phyloP scores from a whole-genome alignment of 768 basidiomycete genomes.

The Suillus ampliporus region DNA sequence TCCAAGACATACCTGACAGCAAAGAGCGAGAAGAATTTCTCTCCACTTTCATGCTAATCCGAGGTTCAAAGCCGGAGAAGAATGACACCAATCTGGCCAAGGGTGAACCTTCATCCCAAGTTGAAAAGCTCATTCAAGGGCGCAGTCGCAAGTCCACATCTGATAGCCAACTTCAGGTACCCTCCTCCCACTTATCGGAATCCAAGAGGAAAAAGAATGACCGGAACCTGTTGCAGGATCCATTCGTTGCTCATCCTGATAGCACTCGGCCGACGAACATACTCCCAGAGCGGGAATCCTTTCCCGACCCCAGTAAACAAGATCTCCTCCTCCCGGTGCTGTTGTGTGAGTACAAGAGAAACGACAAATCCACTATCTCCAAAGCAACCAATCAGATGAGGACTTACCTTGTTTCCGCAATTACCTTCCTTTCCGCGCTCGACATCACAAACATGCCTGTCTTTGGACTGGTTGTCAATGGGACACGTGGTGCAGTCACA shows the following conservation, averaged over 20 bases:
- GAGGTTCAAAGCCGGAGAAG: background rate
- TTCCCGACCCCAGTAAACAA: too few species aligned
- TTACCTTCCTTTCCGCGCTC: background rate
- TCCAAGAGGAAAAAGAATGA: too few species aligned
- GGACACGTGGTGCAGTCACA: background rate
- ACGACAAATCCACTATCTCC: background rate
- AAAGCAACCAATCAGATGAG: background rate
- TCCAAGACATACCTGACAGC: background rate
- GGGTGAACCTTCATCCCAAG: background rate
- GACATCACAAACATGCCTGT: slow-evolving; percentile 6
- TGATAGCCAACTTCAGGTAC: background rate
- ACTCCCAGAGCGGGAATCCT: too few species aligned
- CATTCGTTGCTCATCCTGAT: background rate
- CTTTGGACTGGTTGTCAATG: slow-evolving; percentile 6
- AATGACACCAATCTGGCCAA: background rate
- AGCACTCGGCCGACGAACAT: background rate
- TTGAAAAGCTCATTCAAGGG: background rate
- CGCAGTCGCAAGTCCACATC: background rate
- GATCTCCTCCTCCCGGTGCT: background rate
- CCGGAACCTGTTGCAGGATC: background rate
- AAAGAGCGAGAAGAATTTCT: background rate
- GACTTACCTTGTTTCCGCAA: background rate
- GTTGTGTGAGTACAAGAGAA: background rate
- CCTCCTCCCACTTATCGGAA: too few species aligned
- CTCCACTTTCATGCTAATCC: background rate